phyloP scores from a whole-genome alignment of 495 filamentous ascomycete genomes.

The Alectoria sarmentosa region DNA sequence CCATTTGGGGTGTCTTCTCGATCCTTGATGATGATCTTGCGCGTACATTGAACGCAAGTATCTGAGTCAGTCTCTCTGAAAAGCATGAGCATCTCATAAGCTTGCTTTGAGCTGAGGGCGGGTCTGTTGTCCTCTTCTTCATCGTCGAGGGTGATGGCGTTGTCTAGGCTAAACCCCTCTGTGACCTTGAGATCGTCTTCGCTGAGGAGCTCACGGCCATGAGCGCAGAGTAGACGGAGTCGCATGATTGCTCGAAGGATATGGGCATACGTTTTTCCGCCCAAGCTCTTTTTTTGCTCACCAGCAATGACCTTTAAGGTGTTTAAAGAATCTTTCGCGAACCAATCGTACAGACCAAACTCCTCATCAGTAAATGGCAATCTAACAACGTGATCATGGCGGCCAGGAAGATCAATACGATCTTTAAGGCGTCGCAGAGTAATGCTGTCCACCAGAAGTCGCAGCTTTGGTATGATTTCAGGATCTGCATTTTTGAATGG shows the following conservation, averaged over 20 bases:
- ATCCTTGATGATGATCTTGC: conserved; percentile 45
- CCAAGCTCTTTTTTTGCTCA: conserved; percentile 52
- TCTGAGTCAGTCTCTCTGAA: conserved; percentile 72
- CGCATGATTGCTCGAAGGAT: conserved; percentile 87
- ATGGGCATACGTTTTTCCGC: conserved; percentile 78
- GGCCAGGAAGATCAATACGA: conserved; percentile 70
- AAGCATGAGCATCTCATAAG: conserved; percentile 73
- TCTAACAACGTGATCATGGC: conserved; percentile 61
- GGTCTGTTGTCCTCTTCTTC: conserved; percentile 54
- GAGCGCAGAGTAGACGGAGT: conserved; percentile 82
- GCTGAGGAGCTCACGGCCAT: conserved; percentile 80
- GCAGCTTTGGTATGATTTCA: conserved; percentile 73
- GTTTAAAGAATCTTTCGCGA: conserved; percentile 55
- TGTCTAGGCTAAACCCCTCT: conserved; percentile 68
- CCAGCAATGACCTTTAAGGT: conserved; percentile 50
- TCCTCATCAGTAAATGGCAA: conserved; percentile 53
- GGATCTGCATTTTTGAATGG: conserved; percentile 75
- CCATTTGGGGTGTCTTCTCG: conserved; percentile 45
- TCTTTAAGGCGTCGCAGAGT: conserved; percentile 91
- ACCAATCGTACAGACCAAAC: conserved; percentile 50
- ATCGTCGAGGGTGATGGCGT: conserved; percentile 80
- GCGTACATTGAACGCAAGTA: conserved; percentile 58
- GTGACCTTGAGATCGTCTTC: conserved; percentile 71
- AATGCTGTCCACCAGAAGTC: conserved; percentile 86
- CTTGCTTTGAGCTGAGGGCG: conserved; percentile 52